Base-by-base conservation (phyloP, 768 basidiomycete genomes). In the Termitomyces sp. region DNA sequence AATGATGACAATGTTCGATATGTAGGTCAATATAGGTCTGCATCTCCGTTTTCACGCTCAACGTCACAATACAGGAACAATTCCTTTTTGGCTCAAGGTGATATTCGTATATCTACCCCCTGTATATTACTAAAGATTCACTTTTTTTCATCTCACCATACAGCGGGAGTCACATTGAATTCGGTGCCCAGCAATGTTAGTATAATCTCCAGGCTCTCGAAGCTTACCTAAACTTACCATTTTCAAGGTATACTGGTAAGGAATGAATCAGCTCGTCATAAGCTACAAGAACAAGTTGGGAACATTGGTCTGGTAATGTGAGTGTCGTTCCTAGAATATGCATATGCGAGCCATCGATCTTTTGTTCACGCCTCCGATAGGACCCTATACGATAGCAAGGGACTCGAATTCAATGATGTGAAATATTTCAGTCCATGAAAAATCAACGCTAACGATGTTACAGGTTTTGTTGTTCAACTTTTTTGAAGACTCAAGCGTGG, bases 391-490 rank as follows among this genome's bases (percentile, higher is more conserved):
- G 82, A 86, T 41, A 82, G 79, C 73, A 86, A 86, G 67, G 85
- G 85, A 0, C 67, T 86, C 5, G 85, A 86, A 60, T 86, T 86
- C 64, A 77, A 84, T 57, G 84, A 86, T 59, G 85, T 84, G 47
- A 40, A 67, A 46, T n/a, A 31, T 32, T 18, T 25, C 5, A n/a
- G n/a, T 42, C 29, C 16, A 40, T 11, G 10, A 41, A 20, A 23
- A 33, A 16, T 7, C 10, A 15, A 22, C 29, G 16, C 15, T 52
- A 6, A 52, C 6, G 11, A 7, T 25, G 10, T 4, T 4, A 41
- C 53, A 89, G 87, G 87, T 91, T 4, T 72, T 91, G 3, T 61
- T 91, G 11, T 89, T 84, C 60, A 83, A 91, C 57, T 89, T 89
- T 67, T 91, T 91, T 60, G 76, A 81, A 23, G 85, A 87, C 58